Conservation (phyloP, 352 stramenopile species). For the Pythium dissimile region DNA sequence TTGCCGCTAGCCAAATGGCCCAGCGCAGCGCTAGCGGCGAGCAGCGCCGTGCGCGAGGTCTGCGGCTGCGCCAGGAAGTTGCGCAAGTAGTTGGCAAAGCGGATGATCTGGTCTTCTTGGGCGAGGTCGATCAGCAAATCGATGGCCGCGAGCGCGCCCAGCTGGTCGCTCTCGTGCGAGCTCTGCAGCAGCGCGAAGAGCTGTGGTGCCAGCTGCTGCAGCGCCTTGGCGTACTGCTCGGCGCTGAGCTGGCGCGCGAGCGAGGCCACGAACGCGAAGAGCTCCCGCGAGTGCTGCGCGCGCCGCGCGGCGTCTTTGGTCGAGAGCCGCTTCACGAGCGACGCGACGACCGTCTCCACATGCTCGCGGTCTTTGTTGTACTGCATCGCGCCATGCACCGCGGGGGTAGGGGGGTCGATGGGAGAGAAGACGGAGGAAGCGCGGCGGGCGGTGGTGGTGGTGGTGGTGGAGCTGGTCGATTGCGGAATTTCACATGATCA, state of each 20-base stretch:
- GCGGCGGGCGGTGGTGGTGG: no score
- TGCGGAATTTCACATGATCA: no score
- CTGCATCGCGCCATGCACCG: conserved; percentile 12
- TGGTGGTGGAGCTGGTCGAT: no score
- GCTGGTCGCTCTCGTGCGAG: conserved; percentile 55
- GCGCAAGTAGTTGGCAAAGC: conserved; percentile 88
- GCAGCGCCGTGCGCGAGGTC: conserved; percentile 50
- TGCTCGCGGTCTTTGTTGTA: conserved; percentile 62
- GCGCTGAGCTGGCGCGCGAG: conserved; percentile 72
- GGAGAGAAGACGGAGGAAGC: no score
- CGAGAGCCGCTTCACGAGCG: conserved; percentile 62
- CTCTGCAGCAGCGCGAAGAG: conserved; percentile 69
- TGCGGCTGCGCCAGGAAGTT: conserved; percentile 81
- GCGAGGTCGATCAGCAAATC: conserved; percentile 78
- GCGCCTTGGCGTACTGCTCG: conserved; percentile 74
- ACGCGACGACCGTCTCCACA: conserved; percentile 50
- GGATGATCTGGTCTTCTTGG: conserved; percentile 87
- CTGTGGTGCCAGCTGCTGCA: conserved; percentile 73
- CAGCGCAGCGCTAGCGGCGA: conserved; percentile 72
- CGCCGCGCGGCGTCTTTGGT: conserved; percentile 34
- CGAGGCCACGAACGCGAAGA: conserved; percentile 58
- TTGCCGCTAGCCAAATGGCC: conserved; percentile 79
- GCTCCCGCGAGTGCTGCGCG: conserved; percentile 44
- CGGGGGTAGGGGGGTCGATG: not conserved
- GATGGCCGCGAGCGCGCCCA: conserved; percentile 74